Base-by-base conservation (phyloP, 169 alveolate species). In the Eimeria necatrix region DNA sequence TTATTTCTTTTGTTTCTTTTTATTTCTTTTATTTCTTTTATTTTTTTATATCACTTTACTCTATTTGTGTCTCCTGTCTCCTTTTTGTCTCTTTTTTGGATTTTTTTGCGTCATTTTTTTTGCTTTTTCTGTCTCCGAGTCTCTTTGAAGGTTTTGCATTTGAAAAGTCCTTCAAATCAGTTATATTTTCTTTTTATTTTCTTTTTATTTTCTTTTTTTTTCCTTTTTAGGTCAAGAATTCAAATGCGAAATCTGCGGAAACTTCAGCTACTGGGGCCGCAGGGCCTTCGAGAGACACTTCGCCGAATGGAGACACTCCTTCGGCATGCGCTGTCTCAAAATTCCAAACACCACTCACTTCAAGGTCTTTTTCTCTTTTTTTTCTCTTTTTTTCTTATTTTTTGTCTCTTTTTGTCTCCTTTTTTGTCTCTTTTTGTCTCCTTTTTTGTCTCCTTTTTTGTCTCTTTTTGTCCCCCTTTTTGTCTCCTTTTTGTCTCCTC, bases 271-370 rank as follows among this genome's bases (percentile, higher is more conserved):
- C 97, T 99, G 99, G 99, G 99, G 99, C 5, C 97, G 99, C 95
- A 97, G 99, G 87, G 99, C 99, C 52, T 99, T 99, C 95, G 99
- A 99, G 96, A 97, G 99, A 90, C 99, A 99, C 96, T 99, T 99
- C 96, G 97, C 97, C 94, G 99, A 99, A 97, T 99, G 99, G 99
- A 96, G 99, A 94, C 99, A 99, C 97, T 98, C 99, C 32, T 98
- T 98, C 97, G 99, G 99, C 53, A 99, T 99, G 99, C 99, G 98
- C 93, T 98, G 99, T 95, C 98, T 99, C 70, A 99, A 98, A 94
- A 99, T 99, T n/a, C 99, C 99, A 2, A 99, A 99, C 97, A 99
- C 99, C 12, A 97, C 98, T 53, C 99, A 99, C 97, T 99, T 99
- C 97, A 99, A 98, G 96, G 99, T 97, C 83, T 46, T 7, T 80